Percentiles rank a stretch among this genome's conserved stretches.
phyloP scores from a whole-genome alignment of 1,139 yeast species.

The Protomyces inouyei region DNA sequence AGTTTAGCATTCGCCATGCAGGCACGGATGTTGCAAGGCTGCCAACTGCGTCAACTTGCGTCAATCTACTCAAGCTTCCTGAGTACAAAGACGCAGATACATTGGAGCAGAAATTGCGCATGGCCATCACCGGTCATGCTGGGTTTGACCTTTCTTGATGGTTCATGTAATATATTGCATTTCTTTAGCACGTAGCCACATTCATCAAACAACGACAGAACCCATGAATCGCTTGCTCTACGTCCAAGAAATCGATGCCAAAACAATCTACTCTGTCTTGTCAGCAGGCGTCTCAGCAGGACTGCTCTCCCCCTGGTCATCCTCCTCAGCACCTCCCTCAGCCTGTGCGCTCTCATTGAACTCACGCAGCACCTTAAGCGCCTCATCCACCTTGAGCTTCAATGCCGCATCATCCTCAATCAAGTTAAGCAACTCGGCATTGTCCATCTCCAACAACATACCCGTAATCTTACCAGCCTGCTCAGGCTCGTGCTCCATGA shows the following conservation, averaged over 20 bases:
- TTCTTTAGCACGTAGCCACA: neutral
- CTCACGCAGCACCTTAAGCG: slow-evolving; percentile 85
- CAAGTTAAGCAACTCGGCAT: slow-evolving; percentile 81
- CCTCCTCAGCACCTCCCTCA: neutral
- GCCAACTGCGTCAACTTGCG: slow-evolving; percentile 69
- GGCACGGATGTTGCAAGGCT: slow-evolving; percentile 56
- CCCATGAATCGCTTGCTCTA: too few relatives aligned
- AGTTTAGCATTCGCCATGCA: slow-evolving; percentile 71
- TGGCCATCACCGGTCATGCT: slow-evolving; percentile 21
- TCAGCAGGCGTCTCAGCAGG: neutral
- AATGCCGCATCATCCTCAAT: slow-evolving; percentile 80
- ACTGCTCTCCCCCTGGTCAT: neutral
- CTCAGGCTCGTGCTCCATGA: slow-evolving; percentile 85
- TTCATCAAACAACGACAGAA: neutral
- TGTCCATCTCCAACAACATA: slow-evolving; percentile 95
- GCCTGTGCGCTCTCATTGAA: slow-evolving; percentile 35
- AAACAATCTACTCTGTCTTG: neutral
- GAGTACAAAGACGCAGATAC: slow-evolving; percentile 61
- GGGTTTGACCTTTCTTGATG: slow-evolving; percentile 22
- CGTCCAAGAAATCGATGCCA: too few relatives aligned
- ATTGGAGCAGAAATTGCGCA: slow-evolving; percentile 43
- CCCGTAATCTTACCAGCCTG: slow-evolving; percentile 99
- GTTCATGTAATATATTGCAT: neutral
- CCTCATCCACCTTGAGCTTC: slow-evolving; percentile 90
- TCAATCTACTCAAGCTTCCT: slow-evolving; percentile 78